phyloP scores from a whole-genome alignment of 2,329 filamentous ascomycete genomes.

The Alternaria angustiovoidea region DNA sequence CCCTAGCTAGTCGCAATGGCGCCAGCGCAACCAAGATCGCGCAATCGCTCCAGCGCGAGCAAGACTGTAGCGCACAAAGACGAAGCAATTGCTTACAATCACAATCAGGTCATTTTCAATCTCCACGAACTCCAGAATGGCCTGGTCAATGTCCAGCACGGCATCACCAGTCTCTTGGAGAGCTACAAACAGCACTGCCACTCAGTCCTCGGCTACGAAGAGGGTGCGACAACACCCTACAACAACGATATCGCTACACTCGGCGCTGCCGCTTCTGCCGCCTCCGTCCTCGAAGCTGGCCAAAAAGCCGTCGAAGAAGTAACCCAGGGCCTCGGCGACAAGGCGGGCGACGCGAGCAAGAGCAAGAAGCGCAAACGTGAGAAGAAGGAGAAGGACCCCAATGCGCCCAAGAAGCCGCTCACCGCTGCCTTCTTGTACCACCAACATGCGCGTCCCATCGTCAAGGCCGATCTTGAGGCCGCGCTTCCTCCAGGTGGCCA shows the following conservation, averaged over 20 bases:
- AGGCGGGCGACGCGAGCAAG: conserved; percentile 29
- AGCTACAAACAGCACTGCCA: conserved; percentile 91
- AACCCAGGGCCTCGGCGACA: conserved; percentile 24
- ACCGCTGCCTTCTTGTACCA: conserved; percentile 97
- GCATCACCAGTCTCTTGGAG: conserved; percentile 79
- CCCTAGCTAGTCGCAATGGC: conserved; percentile 8
- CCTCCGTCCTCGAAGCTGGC: conserved; percentile 41
- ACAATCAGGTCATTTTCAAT: conserved; percentile 73
- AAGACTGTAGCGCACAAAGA: neutral
- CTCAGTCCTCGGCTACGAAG: conserved; percentile 67
- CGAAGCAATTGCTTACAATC: conserved; percentile 14
- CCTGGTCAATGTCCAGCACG: conserved; percentile 51
- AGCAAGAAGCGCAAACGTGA: conserved; percentile 80
- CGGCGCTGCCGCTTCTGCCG: conserved; percentile 16
- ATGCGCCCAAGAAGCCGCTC: conserved; percentile 91
- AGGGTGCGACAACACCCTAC: conserved; percentile 52
- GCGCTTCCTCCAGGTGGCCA: conserved; percentile 68
- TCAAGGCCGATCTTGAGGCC: conserved; percentile 69
- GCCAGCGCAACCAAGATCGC: conserved; percentile 24
- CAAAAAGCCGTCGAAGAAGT: conserved; percentile 33
- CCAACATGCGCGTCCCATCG: conserved; percentile 83
- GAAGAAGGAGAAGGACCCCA: conserved; percentile 79
- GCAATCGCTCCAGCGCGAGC: conserved; percentile 12
- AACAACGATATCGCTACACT: conserved; percentile 48
- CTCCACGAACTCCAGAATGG: conserved; percentile 77